Base-by-base conservation (phyloP, 495 filamentous ascomycete species). In the Xylaria nigripes region DNA sequence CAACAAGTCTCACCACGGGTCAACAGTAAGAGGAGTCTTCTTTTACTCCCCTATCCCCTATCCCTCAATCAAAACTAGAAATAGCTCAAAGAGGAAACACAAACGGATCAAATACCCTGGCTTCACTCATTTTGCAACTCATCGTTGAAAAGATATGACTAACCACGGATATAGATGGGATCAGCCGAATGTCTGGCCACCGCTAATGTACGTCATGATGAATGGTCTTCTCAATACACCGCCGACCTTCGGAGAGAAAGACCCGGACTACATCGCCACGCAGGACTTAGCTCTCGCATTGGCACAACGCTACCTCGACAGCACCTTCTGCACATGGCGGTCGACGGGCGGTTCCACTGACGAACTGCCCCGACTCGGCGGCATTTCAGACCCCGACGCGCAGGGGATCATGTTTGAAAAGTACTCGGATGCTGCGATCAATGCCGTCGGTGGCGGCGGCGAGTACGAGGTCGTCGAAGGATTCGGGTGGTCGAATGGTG, bases 381-480 rank as follows among this genome's bases (percentile, higher is more conserved):
- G 74, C 0, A 58, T 76, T 8, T 16, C 29, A 8, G 60, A 57
- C 15, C 59, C 64, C 4, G 56, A 59, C 6, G 64, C 68, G 9
- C 53, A 43, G 19, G 75, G 75, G 10, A 72, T 67, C 54, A 67
- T 78, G 67, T 78, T 78, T 53, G 75, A 78, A 59, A 78, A 78
- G 64, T 77, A 78, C 54, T 61, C 64, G 22, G 74, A 76, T 55
- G 69, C 67, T 23, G 54, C 72, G 38, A 74, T 70, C 23, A 76
- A 76, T 45, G 71, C 69, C 5, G 75, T 73, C 15, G 75, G 75
- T 36, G 58, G 72, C 23, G 75, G 75, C 10, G 75, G 75, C 55
- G 75, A 78, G 64, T 78, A 78, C 48, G 63, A 67, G 48, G 75
- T 78, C 13, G 75, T 78, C 6, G 73, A 78, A 64, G 75, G 75